phyloP scores from a whole-genome alignment of 164 flowering plant genomes.

The Protea cynaroides region DNA sequence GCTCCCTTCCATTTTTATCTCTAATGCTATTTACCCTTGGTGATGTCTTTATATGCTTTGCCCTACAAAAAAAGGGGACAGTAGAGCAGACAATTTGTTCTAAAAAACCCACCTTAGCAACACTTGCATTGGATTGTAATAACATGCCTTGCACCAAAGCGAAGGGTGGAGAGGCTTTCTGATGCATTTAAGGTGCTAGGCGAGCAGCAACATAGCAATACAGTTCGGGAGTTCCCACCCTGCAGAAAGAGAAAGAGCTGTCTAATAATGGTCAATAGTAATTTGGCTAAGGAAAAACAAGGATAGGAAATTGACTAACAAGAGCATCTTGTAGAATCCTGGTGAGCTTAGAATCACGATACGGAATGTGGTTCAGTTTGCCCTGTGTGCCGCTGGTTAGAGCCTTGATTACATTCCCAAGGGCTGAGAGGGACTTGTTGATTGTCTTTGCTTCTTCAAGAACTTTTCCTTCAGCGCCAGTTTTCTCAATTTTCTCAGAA shows the following conservation, averaged over 20 bases:
- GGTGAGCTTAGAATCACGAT: conserved; percentile 83
- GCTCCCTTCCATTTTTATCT: conserved; percentile 29
- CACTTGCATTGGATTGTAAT: background rate
- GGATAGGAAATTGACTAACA: conserved; percentile 30
- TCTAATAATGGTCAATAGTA: background rate
- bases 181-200: conserved; percentile 68
- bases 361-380: conserved; percentile 70
- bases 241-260: conserved; percentile 16
- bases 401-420: conserved; percentile 83
- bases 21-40: conserved; percentile 23
- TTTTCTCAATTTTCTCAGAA: conserved; percentile 86
- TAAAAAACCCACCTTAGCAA: background rate
- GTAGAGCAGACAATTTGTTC: background rate
- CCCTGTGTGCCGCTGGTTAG: conserved; percentile 49
- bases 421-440: conserved; percentile 80
- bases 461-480: conserved; percentile 87
- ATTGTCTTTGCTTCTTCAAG: conserved; percentile 94
- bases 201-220: conserved; percentile 85
- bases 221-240: conserved; percentile 79
- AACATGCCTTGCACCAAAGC: conserved; percentile 77
- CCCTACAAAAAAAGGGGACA: conserved; percentile 34
- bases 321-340: conserved; percentile 80
- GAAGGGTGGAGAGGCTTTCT: conserved; percentile 81
- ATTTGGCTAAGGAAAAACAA: background rate
- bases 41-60: conserved; percentile 67